Percentiles rank a stretch among this genome's conserved stretches.
These are phyloP conservation scores for Trichosporon inkin DNA, from an alignment of 1,284 basidiomycete species.

Conservation along the genomic window DNA sequence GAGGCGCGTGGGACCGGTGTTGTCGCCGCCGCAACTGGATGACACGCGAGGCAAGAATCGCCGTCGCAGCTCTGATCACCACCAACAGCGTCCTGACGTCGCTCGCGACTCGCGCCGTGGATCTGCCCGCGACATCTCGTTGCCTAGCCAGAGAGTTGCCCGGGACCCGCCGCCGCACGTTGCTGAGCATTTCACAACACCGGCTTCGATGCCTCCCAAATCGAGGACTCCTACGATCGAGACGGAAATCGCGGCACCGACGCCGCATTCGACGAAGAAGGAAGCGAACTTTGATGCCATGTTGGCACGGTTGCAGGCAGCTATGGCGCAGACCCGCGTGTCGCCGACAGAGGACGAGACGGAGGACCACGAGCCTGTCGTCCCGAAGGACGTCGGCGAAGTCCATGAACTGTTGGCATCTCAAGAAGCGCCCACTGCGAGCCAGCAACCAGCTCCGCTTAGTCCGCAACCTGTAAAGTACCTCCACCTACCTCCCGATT, in stretches of 20 bases:
- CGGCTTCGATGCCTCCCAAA: background rate
- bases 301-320: conserved; percentile 83
- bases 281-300: conserved; percentile 72
- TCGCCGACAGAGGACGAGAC: conserved; percentile 35
- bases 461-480: conserved; percentile 5
- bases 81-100: conserved; percentile 2
- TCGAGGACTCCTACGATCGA: background rate
- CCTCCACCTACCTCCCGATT: conserved; percentile 24
- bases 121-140: background rate
- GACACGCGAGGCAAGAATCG: background rate
- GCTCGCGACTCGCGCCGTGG: background rate
- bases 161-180: conserved; percentile 15
- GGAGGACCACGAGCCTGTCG: background rate
- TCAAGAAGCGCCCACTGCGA: background rate
- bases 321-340: conserved; percentile 65
- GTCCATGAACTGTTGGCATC: background rate
- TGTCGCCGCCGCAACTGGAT: conserved; percentile 4
- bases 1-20: conserved; percentile 2
- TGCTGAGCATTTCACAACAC: background rate
- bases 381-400: background rate
- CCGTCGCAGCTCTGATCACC: conserved; percentile 1
- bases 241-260: conserved; percentile 10
- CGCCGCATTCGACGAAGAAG: conserved; percentile 37
- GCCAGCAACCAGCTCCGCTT: conserved; percentile 8
- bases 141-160: background rate